These are phyloP conservation scores for Ceratocystis papillata DNA, from an alignment of 2,329 filamentous ascomycete species.

Conservation along the genomic window DNA sequence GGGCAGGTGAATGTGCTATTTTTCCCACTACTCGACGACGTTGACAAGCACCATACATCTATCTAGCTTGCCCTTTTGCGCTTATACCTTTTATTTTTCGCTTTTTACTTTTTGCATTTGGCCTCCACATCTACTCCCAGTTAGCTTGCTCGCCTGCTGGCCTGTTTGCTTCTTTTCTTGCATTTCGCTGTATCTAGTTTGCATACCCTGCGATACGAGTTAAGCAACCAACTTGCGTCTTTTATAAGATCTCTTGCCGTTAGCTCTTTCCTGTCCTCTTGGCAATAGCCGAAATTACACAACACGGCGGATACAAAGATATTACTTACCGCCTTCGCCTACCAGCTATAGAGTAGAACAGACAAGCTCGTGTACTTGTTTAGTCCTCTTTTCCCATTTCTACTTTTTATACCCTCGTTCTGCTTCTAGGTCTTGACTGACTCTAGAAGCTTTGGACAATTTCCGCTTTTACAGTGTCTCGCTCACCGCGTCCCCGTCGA, in stretches of 20 bases:
- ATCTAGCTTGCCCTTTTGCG: neutral
- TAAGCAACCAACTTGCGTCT: neutral
- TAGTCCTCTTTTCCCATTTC: constrained; percentile 28
- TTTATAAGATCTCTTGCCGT: too few species aligned
- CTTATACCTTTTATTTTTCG: neutral
- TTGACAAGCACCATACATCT: neutral
- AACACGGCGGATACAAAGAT: too few species aligned
- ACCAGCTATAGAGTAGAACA: neutral
- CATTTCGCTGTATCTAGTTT: neutral
- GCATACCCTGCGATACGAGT: neutral
- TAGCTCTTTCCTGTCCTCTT: too few species aligned
- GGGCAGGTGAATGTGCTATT: too few species aligned
- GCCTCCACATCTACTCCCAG: too few species aligned
- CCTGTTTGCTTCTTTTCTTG: neutral
- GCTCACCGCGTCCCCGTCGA: constrained; percentile 7
- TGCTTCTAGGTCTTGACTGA: constrained; percentile 15
- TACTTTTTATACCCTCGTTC: neutral
- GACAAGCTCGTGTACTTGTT: constrained; percentile 31
- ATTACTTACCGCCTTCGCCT: neutral
- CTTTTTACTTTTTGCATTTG: neutral
- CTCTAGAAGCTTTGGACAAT: neutral
- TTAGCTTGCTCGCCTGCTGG: neutral
- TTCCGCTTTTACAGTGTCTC: neutral
- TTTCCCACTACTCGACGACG: neutral
- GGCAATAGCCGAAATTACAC: too few species aligned